These are phyloP conservation scores for Ambrosiella beaveri DNA, from an alignment of 2,329 filamentous ascomycete species.

Conservation along the genomic window DNA sequence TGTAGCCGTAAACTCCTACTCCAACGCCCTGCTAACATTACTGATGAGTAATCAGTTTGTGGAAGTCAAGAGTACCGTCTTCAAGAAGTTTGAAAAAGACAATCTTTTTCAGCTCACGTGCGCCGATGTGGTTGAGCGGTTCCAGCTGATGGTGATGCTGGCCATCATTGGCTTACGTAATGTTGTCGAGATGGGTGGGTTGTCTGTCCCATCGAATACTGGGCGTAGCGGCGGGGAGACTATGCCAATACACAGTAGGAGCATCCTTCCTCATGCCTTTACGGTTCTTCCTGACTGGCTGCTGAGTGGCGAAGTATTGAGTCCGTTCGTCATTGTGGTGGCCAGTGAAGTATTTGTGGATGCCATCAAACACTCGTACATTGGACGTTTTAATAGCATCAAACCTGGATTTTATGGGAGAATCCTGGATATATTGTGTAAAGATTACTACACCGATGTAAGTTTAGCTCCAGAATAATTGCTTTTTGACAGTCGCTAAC, in stretches of 20 bases:
- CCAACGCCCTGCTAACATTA: constrained; percentile 81
- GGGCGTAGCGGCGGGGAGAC: constrained; percentile 16
- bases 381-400: constrained; percentile 96
- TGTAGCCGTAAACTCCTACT: constrained; percentile 96
- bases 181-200: constrained; percentile 81
- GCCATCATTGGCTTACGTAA: constrained; percentile 92
- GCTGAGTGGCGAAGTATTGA: constrained; percentile 66
- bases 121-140: constrained; percentile 89
- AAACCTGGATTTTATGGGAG: constrained; percentile 77
- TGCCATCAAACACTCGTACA: constrained; percentile 92
- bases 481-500: constrained; percentile 5
- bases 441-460: constrained; percentile 93
- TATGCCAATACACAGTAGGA: constrained; percentile 46
- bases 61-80: constrained; percentile 95
- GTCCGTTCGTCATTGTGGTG: constrained; percentile 83
- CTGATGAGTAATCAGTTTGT: constrained; percentile 96
- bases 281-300: constrained; percentile 70
- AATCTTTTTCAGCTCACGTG: constrained; percentile 94
- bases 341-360: constrained; percentile 95
- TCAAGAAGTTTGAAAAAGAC: constrained; percentile 97
- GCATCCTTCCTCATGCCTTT: constrained; percentile 78
- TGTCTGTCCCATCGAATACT: constrained; percentile 42
- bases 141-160: constrained; percentile 95
- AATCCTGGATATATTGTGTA: constrained; percentile 83
- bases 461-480: constrained; percentile 18